Evolutionary conservation across 805 yeast genomes (phyloP).

Genomic region (Teunomyces panamensis): DNA sequence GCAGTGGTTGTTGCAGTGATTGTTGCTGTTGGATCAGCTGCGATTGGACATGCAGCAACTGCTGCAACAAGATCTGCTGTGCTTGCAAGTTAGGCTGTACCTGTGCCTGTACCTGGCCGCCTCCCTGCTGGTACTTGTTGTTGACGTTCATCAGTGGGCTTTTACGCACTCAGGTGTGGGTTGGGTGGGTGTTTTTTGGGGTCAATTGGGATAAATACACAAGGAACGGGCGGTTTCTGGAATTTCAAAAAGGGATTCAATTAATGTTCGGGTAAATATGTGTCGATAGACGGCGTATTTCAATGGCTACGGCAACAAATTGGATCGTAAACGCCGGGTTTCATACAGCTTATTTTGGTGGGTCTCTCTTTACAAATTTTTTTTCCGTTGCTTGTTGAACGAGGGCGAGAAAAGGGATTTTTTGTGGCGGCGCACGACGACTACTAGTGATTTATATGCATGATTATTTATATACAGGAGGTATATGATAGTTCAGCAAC

Average conservation of each 20-base stretch:
- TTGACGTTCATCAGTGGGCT: conserved; percentile 16
- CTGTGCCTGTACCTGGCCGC: conserved; percentile 20
- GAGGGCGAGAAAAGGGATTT: background rate
- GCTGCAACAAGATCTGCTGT: conserved; percentile 42
- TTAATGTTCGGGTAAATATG: background rate
- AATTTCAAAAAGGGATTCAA: background rate
- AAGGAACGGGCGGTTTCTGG: background rate
- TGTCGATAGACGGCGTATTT: background rate
- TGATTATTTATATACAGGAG: background rate
- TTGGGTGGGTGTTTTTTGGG: background rate
- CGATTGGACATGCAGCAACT: conserved; percentile 38
- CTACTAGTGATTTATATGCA: background rate
- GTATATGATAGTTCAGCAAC: conserved; percentile 55
- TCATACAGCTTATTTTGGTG: background rate
- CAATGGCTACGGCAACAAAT: background rate
- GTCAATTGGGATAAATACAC: background rate
- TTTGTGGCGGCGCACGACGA: background rate
- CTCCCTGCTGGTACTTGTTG: conserved; percentile 16
- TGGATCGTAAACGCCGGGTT: background rate
- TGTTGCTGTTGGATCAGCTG: conserved; percentile 8
- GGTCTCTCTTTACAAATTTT: background rate
- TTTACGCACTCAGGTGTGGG: background rate
- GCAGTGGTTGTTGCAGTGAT: conserved; percentile 15
- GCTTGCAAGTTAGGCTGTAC: conserved; percentile 36
- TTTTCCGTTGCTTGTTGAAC: conserved; percentile 3